Conservation (phyloP, 2,329 filamentous ascomycete genomes). For the Penicillium sp. region DNA sequence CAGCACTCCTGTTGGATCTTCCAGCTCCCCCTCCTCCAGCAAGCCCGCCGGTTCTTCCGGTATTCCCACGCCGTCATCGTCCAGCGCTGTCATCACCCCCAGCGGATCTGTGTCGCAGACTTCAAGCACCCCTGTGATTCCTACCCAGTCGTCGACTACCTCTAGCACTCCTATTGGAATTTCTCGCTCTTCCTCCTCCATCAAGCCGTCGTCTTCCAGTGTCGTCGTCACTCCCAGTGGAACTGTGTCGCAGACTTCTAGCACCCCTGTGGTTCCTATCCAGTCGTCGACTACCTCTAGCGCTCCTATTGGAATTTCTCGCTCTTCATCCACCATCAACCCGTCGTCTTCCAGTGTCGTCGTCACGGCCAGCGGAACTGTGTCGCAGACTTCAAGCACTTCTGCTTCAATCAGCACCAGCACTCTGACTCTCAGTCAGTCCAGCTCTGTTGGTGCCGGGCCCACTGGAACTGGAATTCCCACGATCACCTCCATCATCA, state of each 20-base stretch:
- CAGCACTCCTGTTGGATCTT: too few relatives aligned
- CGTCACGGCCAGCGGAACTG: too few relatives aligned
- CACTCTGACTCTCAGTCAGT: not conserved
- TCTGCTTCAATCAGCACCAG: not conserved
- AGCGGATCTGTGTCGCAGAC: not conserved
- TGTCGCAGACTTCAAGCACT: not conserved
- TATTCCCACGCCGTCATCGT: not conserved
- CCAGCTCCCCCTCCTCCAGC: not conserved
- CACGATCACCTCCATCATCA: slow-evolving; percentile 13
- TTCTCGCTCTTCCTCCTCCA: not conserved
- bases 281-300: not conserved
- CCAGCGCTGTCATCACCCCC: not conserved
- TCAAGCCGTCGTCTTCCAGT: not conserved
- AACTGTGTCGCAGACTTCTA: not conserved
- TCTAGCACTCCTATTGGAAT: not conserved
- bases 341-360: not conserved
- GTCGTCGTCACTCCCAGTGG: not conserved
- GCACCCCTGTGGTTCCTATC: not conserved
- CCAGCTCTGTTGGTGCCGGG: not conserved
- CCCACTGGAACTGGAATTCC: slow-evolving; percentile 11
- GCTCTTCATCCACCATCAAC: not conserved
- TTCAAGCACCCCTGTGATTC: not conserved
- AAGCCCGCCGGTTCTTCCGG: not conserved
- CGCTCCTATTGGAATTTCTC: not conserved
- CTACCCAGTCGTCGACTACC: not conserved